These are phyloP conservation scores for Nicotiana tabacum DNA, from an alignment of 257 asterid genomes.

Conservation along the genomic window DNA sequence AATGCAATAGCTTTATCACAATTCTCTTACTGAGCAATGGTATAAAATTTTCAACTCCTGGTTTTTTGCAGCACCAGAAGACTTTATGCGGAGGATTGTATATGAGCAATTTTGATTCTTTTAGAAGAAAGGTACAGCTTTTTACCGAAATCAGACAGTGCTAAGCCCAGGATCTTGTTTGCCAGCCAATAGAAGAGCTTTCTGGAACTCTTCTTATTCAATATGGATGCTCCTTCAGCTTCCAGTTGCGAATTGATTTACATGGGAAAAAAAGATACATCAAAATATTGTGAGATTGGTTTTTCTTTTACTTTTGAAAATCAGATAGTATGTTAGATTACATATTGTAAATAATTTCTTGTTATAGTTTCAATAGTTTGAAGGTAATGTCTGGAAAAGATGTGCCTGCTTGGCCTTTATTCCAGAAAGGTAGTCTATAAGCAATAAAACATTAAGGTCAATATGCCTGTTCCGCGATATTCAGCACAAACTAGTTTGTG, in stretches of 20 bases:
- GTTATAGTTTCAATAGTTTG: not conserved
- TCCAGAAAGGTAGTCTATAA: not conserved
- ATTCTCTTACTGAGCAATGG: not conserved
- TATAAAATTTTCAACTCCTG: not conserved
- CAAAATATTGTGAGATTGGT: not conserved
- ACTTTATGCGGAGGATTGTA: constrained; percentile 67
- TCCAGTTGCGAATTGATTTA: not conserved
- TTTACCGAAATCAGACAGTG: not conserved
- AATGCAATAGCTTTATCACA: not conserved
- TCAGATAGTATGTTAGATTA: not conserved
- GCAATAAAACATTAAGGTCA: not conserved
- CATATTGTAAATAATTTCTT: not conserved
- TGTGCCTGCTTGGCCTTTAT: not conserved
- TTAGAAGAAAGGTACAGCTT: not conserved
- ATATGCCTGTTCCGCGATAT: not conserved
- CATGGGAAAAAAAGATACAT: not conserved
- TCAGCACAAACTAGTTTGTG: not conserved
- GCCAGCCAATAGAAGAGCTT: not conserved
- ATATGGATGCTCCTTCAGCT: not conserved
- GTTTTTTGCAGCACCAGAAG: constrained; percentile 56
- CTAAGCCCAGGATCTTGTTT: not conserved
- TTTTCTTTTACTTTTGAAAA: not conserved
- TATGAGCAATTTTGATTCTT: constrained; percentile 45
- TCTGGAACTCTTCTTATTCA: not conserved
- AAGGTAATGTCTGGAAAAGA: not conserved